Evolutionary conservation across 768 basidiomycete species (phyloP).

Genomic region (Sporobolomyces pararoseus): DNA sequence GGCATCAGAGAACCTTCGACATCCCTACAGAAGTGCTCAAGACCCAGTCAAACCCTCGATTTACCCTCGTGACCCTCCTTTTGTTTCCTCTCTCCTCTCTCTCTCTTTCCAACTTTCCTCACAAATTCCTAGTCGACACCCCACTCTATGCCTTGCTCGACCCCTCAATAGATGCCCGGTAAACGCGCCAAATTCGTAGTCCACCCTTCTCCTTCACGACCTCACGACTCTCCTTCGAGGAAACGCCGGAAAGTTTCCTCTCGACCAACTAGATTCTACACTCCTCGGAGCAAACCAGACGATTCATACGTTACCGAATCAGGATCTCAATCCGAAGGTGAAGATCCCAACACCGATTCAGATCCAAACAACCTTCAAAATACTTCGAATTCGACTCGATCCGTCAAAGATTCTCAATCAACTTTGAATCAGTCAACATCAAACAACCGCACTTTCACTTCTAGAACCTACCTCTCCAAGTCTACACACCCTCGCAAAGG

Average conservation of each 20-base stretch:
- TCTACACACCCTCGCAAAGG: not conserved
- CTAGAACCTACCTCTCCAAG: not conserved
- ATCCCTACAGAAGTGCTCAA: not conserved
- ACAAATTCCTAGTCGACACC: not conserved
- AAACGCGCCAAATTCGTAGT: slow-evolving; percentile 17
- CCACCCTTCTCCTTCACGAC: slow-evolving; percentile 6
- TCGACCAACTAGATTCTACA: not conserved
- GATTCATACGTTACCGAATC: slow-evolving; percentile 13
- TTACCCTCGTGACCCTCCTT: not conserved
- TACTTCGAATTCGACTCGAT: no score
- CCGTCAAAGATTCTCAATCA: not conserved
- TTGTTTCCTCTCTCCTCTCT: not conserved
- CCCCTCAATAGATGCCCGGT: slow-evolving; percentile 5
- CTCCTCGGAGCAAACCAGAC: slow-evolving; percentile 2
- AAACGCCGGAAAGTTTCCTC: slow-evolving; percentile 22
- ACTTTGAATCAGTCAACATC: not conserved
- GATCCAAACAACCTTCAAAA: not conserved
- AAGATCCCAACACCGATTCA: not conserved
- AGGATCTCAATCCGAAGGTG: slow-evolving; percentile 5
- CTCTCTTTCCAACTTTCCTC: not conserved
- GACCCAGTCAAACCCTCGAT: not conserved
- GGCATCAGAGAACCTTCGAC: not conserved
- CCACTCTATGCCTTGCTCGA: slow-evolving; percentile 5
- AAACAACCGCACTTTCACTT: not conserved
- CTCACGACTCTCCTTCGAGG: not conserved